A percentile compares a stretch with the other conserved stretches of the same genome.
Conservation (phyloP, 2,329 filamentous ascomycete species). For the Scedosporium boydii region DNA sequence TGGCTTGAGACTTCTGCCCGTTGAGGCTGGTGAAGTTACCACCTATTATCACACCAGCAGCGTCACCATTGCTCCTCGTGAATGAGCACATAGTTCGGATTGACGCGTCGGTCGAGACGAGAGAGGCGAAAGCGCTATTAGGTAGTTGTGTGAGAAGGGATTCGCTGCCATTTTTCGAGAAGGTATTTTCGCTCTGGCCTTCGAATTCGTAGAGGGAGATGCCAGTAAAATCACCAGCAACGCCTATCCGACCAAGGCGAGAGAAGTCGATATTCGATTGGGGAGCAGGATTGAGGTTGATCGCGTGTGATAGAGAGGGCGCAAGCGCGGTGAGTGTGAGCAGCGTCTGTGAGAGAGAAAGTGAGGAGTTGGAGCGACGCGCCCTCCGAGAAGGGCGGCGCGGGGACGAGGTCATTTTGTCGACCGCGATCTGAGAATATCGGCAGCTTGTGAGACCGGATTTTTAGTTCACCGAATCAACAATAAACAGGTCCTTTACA, state of each 20-base stretch:
- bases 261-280: conserved; percentile 68
- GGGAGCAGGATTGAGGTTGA: conserved; percentile 53
- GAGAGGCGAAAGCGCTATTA: conserved; percentile 69
- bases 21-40: conserved; percentile 94
- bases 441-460: too few species aligned
- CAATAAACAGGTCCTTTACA: too few species aligned
- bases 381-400: conserved; percentile 12
- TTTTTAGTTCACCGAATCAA: too few species aligned
- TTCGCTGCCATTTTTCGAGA: conserved; percentile 67
- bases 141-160: conserved; percentile 74
- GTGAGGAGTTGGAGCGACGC: conserved; percentile 8
- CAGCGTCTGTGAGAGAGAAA: conserved; percentile 15
- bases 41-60: conserved; percentile 71
- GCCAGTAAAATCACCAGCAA: conserved; percentile 83
- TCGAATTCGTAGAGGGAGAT: conserved; percentile 83
- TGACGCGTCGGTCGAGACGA: conserved; percentile 70
- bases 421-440: not conserved
- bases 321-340: conserved; percentile 31
- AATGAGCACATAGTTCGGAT: conserved; percentile 87
- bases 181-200: conserved; percentile 62
- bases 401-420: conserved; percentile 8
- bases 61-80: conserved; percentile 52
- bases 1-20: conserved; percentile 62
- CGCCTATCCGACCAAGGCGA: conserved; percentile 69
- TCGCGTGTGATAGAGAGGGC: conserved; percentile 33